Evolutionary conservation across 257 asterid species (phyloP).

Genomic region (Anisodus tanguticus): DNA sequence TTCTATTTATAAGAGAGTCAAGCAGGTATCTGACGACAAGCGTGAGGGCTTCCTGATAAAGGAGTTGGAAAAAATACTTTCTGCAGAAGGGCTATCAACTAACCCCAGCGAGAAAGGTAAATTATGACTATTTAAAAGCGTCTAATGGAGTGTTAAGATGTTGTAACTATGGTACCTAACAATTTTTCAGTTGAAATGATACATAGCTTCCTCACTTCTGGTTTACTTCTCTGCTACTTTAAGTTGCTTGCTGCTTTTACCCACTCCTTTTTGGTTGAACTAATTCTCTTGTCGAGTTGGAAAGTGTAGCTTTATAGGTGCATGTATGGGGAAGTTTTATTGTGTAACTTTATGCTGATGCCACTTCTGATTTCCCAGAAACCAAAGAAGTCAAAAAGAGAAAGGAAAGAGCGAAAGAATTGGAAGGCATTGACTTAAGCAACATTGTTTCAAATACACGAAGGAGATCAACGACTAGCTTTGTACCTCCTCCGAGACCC

Average conservation of each 20-base stretch:
- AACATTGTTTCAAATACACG: constrained; percentile 91
- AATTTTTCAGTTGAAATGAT: neutral
- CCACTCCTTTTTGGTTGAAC: neutral
- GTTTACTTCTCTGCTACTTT: constrained; percentile 12
- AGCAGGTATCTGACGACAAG: constrained; percentile 73
- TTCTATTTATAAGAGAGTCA: constrained; percentile 79
- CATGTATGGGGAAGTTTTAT: constrained; percentile 11
- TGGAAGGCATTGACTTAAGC: constrained; percentile 94
- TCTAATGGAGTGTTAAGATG: neutral
- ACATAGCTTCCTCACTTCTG: constrained; percentile 6
- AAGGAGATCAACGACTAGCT: constrained; percentile 81
- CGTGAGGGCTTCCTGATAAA: constrained; percentile 74
- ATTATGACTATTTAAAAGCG: neutral
- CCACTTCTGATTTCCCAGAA: constrained; percentile 48
- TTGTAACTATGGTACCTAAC: neutral
- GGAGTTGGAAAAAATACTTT: constrained; percentile 81
- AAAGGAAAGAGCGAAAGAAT: constrained; percentile 89
- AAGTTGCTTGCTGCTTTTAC: constrained; percentile 13
- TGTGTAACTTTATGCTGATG: constrained; percentile 28
- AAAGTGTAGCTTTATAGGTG: neutral
- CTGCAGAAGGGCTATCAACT: constrained; percentile 82
- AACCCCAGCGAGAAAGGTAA: constrained; percentile 94
- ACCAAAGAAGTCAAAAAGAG: constrained; percentile 83
- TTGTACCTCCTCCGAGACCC: constrained; percentile 57
- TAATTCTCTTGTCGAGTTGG: neutral